Evolutionary conservation across 176 grass and related monocot species (phyloP), one percentile per base, ranked within the genome.

Genomic region (Musa acuminata): DNA sequence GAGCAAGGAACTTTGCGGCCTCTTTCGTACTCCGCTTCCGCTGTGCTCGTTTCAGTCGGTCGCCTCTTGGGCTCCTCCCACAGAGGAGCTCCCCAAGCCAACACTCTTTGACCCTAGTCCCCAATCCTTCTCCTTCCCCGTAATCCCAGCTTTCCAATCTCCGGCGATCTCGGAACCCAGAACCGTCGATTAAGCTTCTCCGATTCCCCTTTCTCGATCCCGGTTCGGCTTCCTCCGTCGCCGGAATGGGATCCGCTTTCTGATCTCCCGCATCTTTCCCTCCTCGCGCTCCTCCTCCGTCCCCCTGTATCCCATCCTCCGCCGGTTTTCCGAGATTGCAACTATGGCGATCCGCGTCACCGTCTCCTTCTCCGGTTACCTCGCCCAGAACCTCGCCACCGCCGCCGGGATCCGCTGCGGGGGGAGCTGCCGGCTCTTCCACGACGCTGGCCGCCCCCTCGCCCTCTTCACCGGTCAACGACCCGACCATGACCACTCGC

Each of bases 281-380:
- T 51, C 8, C 67, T 17, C 13, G 43, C 67, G 67, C 3, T 50
- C 48, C 3, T 50, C 48, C 35, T 51, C 67, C 67, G 67, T 2
- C 17, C 67, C 43, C 13, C 48, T 70, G 67, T 70, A 70, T 70
- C 35, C 67, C 8, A 11, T 76, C 24, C 62, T 84, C 20, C 80
- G 85, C 81, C 52, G 72, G 55, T 67, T 80, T 50, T 74, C 65
- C 24, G 72, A 72, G 62, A 67, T 94, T 51, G 4, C 90, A 52
- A 67, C 75, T 51, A 99, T 99, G 95, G 95, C 95, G 84, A 99
- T 99, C 71, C 90, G 95, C 66, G 85, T 91, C 51, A 99, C 90
- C 48, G 26, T 94, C 52, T 91, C 88, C 69, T 91, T 91, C 80
- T 99, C 90, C 60, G 88, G 88, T 50, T 94, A 87, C 85, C 62